Base-by-base conservation (phyloP, 768 basidiomycete genomes). In the Tephrocybe sp. region DNA sequence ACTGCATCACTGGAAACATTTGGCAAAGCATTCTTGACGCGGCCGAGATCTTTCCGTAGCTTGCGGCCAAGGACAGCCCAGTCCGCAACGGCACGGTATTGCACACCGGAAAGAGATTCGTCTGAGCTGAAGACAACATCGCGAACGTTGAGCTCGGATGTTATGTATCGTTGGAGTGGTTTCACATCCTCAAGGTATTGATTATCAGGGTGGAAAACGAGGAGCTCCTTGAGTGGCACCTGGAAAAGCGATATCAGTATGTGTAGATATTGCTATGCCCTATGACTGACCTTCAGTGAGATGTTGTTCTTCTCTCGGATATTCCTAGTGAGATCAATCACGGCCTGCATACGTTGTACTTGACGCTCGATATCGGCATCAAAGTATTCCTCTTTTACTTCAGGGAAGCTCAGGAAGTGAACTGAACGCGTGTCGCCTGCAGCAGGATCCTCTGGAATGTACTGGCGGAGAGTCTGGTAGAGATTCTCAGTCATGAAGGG, bases 401-500 rank as follows among this genome's bases (percentile, higher is more conserved):
- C 80, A 0, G 97, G 97, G 85, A 97, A 98, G 45, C 82, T 79
- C 53, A 98, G 66, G 79, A 98, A 99, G 71, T 99, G 97, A 55
- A 99, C 73, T 3, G 97, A 98, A 51, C 97, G 88, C 5, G 86
- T 79, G 60, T 98, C 97, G 2, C 80, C 82, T 15, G 78, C 78
- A 22, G 73, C 65, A 16, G 83, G 78, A 56, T 90, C 80, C 52
- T 84, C 83, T 0, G 93, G 92, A 55, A 96, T 89, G 73, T 83
- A 96, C n/a, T 73, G 73, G 38, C 85, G 83, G 32, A 98, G 77
- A 27, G 90, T 83, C 65, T 98, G 97, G 68, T 98, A 98, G 52
- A 98, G 75, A 69, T 87, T 97, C 69, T 99, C 97, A 6, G 94
- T 95, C 65, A 98, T 75, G 82, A 98, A 98, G 0, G 97, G 97